These are phyloP conservation scores for Babesia bovis DNA, from an alignment of 169 alveolate species.

Conservation along the genomic window DNA sequence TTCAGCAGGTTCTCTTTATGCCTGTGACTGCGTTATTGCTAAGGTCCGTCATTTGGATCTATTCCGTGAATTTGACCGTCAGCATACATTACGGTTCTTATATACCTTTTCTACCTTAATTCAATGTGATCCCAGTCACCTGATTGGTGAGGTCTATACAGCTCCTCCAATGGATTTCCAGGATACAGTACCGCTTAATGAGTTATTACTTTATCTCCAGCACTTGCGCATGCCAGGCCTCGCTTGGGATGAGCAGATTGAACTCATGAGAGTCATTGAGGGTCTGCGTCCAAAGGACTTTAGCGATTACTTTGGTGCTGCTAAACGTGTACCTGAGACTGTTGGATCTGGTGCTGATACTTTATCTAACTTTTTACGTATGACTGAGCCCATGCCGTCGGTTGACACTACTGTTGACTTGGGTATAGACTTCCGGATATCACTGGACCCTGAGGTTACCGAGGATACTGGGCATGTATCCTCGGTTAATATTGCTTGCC, in stretches of 20 bases:
- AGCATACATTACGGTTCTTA: conserved; percentile 5
- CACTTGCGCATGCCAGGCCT: conserved; percentile 57
- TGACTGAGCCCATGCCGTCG: not conserved
- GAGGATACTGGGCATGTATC: not conserved
- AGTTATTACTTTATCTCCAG: conserved; percentile 46
- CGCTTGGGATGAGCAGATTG: conserved; percentile 49
- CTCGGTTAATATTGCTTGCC: not conserved
- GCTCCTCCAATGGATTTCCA: not conserved
- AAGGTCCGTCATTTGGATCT: conserved; percentile 29
- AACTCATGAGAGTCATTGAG: conserved; percentile 34
- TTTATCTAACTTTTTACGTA: conserved; percentile 8
- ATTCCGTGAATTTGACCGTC: conserved; percentile 35
- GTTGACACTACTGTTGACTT: conserved; percentile 1
- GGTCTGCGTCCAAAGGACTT: conserved; percentile 7
- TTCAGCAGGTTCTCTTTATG: not conserved
- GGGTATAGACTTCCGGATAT: conserved; percentile 9
- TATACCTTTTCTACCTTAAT: conserved; percentile 13
- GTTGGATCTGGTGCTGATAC: not conserved
- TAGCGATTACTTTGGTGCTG: not conserved
- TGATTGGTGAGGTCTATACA: not conserved
- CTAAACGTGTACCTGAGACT: not conserved
- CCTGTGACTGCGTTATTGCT: conserved; percentile 49
- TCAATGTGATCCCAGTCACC: not conserved
- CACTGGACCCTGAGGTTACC: not conserved
- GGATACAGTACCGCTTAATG: conserved; percentile 10